phyloP scores from a whole-genome alignment of 164 flowering plant genomes.

The Protea cynaroides region DNA sequence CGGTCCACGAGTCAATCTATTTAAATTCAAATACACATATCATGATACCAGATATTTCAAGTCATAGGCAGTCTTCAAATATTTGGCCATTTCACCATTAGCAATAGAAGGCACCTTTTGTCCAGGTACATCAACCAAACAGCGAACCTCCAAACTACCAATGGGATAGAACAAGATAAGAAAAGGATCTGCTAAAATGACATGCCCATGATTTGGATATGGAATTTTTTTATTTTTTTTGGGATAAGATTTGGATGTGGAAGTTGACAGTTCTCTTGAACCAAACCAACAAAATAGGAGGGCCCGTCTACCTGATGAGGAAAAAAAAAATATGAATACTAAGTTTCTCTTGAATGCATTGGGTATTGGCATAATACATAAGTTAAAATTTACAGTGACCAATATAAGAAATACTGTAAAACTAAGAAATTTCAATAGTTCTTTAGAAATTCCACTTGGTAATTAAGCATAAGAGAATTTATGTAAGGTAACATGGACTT shows the following conservation, averaged over 20 bases:
- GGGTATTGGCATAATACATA: neutral
- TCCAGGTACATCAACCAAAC: constrained; percentile 95
- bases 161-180: constrained; percentile 89
- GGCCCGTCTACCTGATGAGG: constrained; percentile 71
- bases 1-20: neutral
- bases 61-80: constrained; percentile 53
- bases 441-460: neutral
- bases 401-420: no score
- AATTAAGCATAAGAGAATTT: no score
- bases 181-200: constrained; percentile 78
- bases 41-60: neutral
- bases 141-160: constrained; percentile 80
- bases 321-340: neutral
- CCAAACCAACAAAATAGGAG: constrained; percentile 85
- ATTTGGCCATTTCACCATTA: constrained; percentile 82
- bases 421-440: no score
- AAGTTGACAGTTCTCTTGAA: constrained; percentile 79
- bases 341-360: neutral
- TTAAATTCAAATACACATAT: neutral
- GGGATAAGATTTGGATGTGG: constrained; percentile 82
- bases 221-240: no score
- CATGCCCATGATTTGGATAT: constrained; percentile 85
- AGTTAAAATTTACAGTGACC: neutral
- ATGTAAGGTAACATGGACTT: no score
- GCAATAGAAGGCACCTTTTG: constrained; percentile 86